phyloP scores from a whole-genome alignment of 208 protist species.

The Leishmania turanica region DNA sequence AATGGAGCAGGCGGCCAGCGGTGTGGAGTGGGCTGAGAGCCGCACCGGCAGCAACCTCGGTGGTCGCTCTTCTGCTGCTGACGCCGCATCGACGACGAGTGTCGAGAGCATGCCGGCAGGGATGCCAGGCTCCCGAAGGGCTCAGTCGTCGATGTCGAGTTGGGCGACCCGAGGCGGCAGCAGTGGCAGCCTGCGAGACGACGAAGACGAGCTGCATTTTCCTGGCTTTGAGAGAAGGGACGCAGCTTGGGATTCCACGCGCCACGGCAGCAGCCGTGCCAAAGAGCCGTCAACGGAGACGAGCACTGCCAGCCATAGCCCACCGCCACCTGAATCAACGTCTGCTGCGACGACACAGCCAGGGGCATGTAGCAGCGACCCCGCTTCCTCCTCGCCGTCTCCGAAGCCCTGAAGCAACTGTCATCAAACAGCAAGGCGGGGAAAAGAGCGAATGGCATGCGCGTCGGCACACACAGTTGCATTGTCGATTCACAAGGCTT shows the following conservation, averaged over 20 bases:
- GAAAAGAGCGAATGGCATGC: background rate
- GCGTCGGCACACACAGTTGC: background rate
- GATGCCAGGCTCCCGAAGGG: constrained; percentile 30
- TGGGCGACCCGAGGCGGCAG: background rate
- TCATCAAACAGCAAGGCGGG: background rate
- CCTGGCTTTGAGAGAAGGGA: background rate
- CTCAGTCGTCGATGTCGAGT: background rate
- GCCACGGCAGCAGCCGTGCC: background rate
- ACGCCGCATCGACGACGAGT: background rate
- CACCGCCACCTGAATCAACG: background rate
- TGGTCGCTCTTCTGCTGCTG: background rate
- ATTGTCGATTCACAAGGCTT: background rate
- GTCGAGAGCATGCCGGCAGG: constrained; percentile 5
- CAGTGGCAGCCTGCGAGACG: background rate
- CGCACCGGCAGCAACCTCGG: background rate
- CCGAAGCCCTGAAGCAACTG: background rate
- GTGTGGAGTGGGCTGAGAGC: constrained; percentile 3
- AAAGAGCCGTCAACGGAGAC: background rate
- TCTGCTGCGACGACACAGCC: background rate
- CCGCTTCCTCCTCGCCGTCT: background rate
- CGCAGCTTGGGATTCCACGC: background rate
- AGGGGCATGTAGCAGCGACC: background rate
- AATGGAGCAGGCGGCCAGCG: constrained; percentile 5
- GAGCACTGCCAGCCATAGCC: background rate
- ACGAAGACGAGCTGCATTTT: constrained; percentile 45